Evolutionary conservation across 2,329 filamentous ascomycete species (phyloP), one percentile per base, ranked within the genome.

Genomic region (Colletotrichum magnum): DNA sequence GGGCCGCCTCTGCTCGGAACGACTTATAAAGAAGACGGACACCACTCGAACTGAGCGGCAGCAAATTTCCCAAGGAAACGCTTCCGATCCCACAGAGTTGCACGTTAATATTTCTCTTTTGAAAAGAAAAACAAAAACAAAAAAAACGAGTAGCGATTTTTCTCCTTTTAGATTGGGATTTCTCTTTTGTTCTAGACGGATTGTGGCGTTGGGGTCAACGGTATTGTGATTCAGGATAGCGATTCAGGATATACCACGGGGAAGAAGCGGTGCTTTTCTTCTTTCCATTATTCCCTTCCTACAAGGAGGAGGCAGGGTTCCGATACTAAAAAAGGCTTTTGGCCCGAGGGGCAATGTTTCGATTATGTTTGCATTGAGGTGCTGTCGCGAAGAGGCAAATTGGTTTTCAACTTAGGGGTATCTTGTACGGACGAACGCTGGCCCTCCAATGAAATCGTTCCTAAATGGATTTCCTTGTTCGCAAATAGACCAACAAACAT

Each of bases 181-280:
- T 66, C 41, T 48, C 16, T 41, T 65, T 60, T 51, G 16, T 50
- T n/a, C 15, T 12, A 66, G 58, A 50, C 51, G 41, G 24, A 5
- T 41, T 15, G 9, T 26, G 7, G 15, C 2, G 7, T 10, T 2
- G 6, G 15, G 32, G 26, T 18, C 12, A 15, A 28, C 18, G 43
- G 6, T 60, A 36, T 10, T 15, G 16, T 10, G 10, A 36, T 36
- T 36, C 10, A 10, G 32, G 32, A 10, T 2, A 36, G 21, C 32
- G 10, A 36, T 36, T 36, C 10, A 10, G 32, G 32, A 36, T 10
- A 36, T 36, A 36, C 32, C 32, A 36, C 32, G 3, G 10, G 32
- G 32, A 10, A 10, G 32, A 36, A 36, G 32, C 32, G 32, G 10
- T 7, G 28, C 7, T 36, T 36, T 36, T 36, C 10, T 36, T 32